A percentile compares a stretch with the other conserved stretches of the same genome.
phyloP scores from a whole-genome alignment of 257 asterid genomes.

The Coffea canephora region DNA sequence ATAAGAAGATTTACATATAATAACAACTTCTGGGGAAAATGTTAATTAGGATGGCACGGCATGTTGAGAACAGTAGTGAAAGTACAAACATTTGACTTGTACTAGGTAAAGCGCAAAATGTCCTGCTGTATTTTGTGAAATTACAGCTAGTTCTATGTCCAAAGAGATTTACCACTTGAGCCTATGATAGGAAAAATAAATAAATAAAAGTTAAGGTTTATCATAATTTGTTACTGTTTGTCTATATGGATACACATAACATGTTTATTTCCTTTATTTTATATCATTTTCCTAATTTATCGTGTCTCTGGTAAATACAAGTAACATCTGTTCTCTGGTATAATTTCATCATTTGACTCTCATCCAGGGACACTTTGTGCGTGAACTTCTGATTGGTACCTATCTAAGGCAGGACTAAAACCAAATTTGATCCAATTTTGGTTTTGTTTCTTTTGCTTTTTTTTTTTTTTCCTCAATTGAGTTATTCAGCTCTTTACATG shows the following conservation, averaged over 20 bases:
- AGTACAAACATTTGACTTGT: too few relatives aligned
- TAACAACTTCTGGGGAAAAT: too few relatives aligned
- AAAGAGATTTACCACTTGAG: too few relatives aligned
- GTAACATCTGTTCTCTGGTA: neutral
- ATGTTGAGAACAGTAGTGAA: too few relatives aligned
- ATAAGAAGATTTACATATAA: too few relatives aligned
- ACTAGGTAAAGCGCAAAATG: too few relatives aligned
- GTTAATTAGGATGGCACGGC: too few relatives aligned
- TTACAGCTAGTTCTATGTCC: too few relatives aligned
- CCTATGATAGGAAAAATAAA: too few relatives aligned
- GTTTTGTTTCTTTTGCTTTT: neutral
- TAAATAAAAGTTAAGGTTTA: too few relatives aligned
- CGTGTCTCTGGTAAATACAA: neutral
- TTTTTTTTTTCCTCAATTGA: neutral
- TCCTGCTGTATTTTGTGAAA: too few relatives aligned
- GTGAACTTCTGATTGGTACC: neutral
- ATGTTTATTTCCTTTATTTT: too few relatives aligned
- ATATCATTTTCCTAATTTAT: neutral
- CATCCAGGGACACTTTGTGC: neutral
- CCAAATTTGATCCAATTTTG: neutral
- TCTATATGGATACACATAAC: neutral
- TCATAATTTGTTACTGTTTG: neutral
- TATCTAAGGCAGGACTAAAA: neutral
- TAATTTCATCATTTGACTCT: neutral
- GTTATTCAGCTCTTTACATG: neutral